Conservation (phyloP, 345 rosid species). For the Eucalyptus viminalis region DNA sequence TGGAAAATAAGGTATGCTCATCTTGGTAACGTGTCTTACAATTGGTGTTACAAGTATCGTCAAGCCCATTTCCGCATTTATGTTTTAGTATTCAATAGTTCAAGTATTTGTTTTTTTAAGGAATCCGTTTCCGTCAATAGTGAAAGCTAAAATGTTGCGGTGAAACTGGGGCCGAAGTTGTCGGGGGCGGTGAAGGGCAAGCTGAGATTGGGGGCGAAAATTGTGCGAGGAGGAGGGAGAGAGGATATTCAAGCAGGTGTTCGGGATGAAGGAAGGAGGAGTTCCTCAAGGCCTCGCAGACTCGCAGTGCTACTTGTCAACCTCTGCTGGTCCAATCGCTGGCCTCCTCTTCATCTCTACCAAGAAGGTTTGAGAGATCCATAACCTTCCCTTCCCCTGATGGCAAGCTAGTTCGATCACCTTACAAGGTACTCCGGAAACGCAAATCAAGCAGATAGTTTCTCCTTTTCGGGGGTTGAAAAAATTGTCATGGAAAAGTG, state of each 20-base stretch:
- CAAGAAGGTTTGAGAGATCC: constrained; percentile 3
- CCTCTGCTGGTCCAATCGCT: constrained; percentile 20
- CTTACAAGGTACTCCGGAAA: constrained; percentile 9
- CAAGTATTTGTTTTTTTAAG: no score
- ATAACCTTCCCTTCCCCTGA: neutral
- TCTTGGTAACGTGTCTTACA: no score
- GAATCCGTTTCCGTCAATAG: no score
- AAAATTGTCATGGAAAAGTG: neutral
- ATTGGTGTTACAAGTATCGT: no score
- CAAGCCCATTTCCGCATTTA: no score
- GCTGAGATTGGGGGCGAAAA: constrained; percentile 17
- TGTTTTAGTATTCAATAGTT: no score
- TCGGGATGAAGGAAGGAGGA: constrained; percentile 8
- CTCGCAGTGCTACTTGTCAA: constrained; percentile 28
- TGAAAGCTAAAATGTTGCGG: neutral
- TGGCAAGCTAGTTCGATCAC: neutral
- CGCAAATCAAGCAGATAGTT: neutral
- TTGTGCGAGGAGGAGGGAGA: constrained; percentile 19
- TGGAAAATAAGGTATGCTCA: no score
- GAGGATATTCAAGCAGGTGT: constrained; percentile 15
- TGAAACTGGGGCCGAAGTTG: constrained; percentile 8
- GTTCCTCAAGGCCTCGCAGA: constrained; percentile 36
- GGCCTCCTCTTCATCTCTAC: constrained; percentile 31
- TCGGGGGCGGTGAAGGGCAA: constrained; percentile 24
- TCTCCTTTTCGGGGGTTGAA: neutral